Conservation (phyloP, 148 eudicot species). For the Cornus suecica region DNA sequence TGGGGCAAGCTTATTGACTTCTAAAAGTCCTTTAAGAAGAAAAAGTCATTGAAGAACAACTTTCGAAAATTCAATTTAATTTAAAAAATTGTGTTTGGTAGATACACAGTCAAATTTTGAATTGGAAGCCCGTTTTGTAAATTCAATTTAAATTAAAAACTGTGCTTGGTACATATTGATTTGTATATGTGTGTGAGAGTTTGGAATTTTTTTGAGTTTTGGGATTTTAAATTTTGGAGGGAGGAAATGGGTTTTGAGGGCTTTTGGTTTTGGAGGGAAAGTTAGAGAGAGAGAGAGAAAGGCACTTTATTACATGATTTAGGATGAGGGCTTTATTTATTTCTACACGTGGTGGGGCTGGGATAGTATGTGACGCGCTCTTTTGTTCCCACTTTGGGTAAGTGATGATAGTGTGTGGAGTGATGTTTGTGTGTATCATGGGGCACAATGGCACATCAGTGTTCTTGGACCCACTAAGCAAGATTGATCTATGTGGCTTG, state of each 20-base stretch:
- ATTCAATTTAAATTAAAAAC: too few relatives aligned
- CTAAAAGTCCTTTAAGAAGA: too few relatives aligned
- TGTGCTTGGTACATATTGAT: too few relatives aligned
- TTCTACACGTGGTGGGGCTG: not conserved
- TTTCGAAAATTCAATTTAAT: too few relatives aligned
- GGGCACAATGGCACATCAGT: not conserved
- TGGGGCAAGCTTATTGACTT: too few relatives aligned
- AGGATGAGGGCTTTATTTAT: not conserved
- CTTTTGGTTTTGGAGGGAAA: conserved; percentile 8
- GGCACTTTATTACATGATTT: not conserved
- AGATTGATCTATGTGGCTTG: not conserved
- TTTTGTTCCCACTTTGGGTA: not conserved
- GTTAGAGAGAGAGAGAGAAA: not conserved
- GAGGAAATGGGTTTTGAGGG: not conserved
- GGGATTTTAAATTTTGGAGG: conserved; percentile 16
- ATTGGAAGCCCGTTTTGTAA: too few relatives aligned
- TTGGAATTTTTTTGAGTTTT: not conserved
- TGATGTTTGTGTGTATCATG: not conserved
- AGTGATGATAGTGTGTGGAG: not conserved
- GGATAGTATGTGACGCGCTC: not conserved
- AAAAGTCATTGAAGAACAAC: too few relatives aligned
- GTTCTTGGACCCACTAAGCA: not conserved
- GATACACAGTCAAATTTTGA: too few relatives aligned
- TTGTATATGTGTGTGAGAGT: not conserved
- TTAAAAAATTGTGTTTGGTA: too few relatives aligned